Evolutionary conservation across 129 eudicot species (phyloP), one percentile per base, ranked within the genome.

Genomic region (Ambrosia trifida): DNA sequence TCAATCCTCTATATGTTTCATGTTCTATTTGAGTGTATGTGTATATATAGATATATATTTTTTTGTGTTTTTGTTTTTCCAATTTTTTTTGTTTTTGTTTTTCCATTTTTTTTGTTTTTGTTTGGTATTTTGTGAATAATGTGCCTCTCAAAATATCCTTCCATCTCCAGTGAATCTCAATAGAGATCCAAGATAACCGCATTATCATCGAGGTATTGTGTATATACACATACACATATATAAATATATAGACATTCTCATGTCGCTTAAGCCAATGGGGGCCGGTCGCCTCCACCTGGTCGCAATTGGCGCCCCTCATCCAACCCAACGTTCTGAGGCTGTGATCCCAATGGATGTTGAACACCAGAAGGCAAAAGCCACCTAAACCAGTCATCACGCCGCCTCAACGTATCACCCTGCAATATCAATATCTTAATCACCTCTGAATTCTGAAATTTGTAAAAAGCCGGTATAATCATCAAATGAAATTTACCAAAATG

Each of bases 331-430:
- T 46, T 60, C 17, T 79, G 78, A 36, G 79, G 57, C 64, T 54
- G 74, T 14, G 75, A 76, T 11, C 72, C 56, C 72, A 83, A 51
- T 36, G 45, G 49, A 64, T 72, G 86, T 68, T 72, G 79, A 19
- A 41, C 82, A 31, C 80, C 64, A 32, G 83, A 68, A 43, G 88
- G 84, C 76, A 85, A 82, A 19, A 76, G 66, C 88, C 85, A 86
- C 63, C 58, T 80, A 57, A n/a, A 66, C 91, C 91, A 86, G 57
- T 80, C 88, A 61, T 80, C 70, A 64, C 82, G 74, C 62, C 81
- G 68, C 72, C 91, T 80, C 14, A 86, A 56, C 73, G 80, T 86
- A 49, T 80, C 87, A 32, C 68, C 83, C 83, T 80, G 40, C 61
- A 68, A 65, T 75, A 65, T 12, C 9, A 24, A 18, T 28, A 6